Evolutionary conservation across 164 flowering plant genomes (phyloP).

Genomic region (Stephania yunnanensis): DNA sequence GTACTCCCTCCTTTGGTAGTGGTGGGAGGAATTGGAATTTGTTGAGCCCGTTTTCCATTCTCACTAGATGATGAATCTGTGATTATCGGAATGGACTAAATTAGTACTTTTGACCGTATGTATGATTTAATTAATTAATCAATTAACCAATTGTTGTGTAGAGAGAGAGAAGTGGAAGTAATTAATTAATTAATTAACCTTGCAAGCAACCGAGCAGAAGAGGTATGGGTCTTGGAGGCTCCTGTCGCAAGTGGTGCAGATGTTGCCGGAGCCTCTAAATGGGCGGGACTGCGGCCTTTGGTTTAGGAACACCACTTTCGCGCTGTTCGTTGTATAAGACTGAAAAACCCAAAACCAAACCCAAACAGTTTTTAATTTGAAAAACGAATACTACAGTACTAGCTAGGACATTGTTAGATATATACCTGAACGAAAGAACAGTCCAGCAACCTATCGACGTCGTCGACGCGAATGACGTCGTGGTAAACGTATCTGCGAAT

Average conservation of each 20-base stretch:
- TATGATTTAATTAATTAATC: too few relatives aligned
- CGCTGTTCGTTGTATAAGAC: constrained; percentile 71
- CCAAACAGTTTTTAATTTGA: background rate
- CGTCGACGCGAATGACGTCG: constrained; percentile 72
- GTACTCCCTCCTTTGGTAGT: constrained; percentile 16
- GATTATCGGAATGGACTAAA: background rate
- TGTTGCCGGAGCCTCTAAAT: constrained; percentile 51
- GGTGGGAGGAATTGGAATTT: constrained; percentile 45
- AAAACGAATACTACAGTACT: background rate
- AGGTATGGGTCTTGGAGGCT: constrained; percentile 62
- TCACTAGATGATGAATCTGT: constrained; percentile 51
- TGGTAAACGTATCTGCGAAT: constrained; percentile 84
- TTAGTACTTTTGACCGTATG: too few relatives aligned
- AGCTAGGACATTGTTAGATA: background rate
- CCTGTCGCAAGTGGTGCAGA: constrained; percentile 68
- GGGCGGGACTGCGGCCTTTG: constrained; percentile 64
- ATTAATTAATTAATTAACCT: constrained; percentile 33
- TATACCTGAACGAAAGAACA: constrained; percentile 65
- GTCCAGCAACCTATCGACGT: constrained; percentile 64
- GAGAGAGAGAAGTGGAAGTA: too few relatives aligned
- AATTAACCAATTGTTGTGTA: too few relatives aligned
- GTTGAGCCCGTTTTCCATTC: constrained; percentile 40
- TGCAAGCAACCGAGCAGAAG: constrained; percentile 88
- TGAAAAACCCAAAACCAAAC: constrained; percentile 14
- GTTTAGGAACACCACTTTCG: constrained; percentile 70